phyloP scores from a whole-genome alignment of 768 basidiomycete genomes.

The Scleroderma bovista region DNA sequence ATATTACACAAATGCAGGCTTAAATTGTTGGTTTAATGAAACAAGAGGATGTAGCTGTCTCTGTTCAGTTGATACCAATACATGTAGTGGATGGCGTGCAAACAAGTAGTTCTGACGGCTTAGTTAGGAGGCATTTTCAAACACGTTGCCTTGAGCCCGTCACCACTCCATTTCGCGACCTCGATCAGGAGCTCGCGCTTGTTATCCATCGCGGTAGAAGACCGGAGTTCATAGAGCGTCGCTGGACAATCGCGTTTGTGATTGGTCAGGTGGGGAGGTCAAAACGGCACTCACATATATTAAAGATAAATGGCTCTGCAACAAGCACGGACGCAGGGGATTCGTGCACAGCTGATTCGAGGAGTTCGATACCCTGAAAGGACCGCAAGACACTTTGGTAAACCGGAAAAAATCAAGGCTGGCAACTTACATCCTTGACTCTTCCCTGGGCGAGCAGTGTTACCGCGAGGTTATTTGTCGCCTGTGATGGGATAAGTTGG shows the following conservation, averaged over 20 bases:
- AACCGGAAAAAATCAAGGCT: background rate
- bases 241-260: constrained; percentile 36
- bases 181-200: constrained; percentile 70
- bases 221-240: constrained; percentile 78
- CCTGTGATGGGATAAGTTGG: constrained; percentile 33
- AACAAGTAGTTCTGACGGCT: too few species aligned
- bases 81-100: too few species aligned
- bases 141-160: constrained; percentile 70
- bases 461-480: constrained; percentile 75
- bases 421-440: constrained; percentile 53
- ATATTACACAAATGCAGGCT: background rate
- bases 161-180: constrained; percentile 83
- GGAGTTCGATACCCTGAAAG: constrained; percentile 57
- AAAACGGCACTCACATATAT: constrained; percentile 53
- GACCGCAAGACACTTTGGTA: background rate
- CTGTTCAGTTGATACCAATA: too few species aligned
- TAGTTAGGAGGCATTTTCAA: constrained; percentile 70
- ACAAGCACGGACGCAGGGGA: constrained; percentile 70
- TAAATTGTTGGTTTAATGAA: background rate
- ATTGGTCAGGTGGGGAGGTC: background rate
- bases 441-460: constrained; percentile 67
- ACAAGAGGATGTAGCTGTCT: too few species aligned
- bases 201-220: constrained; percentile 65
- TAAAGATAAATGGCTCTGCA: constrained; percentile 82
- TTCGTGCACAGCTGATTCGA: constrained; percentile 55